A percentile compares a stretch with the other conserved stretches of the same genome.
Evolutionary conservation across 1,284 basidiomycete species (phyloP).

Genomic region (Fomitopsis pinicola): DNA sequence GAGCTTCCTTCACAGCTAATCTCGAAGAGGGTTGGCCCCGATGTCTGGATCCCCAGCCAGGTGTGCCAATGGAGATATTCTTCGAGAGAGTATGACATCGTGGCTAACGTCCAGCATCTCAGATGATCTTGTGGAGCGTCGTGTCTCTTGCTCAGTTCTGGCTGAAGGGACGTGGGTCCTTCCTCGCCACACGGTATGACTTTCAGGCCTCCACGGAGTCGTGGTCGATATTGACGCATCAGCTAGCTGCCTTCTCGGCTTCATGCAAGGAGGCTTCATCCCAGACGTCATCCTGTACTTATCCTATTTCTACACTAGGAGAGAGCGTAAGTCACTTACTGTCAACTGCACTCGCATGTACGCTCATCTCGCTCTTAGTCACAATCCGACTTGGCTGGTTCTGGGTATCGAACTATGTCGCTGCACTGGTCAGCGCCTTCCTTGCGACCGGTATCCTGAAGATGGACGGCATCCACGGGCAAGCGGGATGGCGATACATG

Average conservation of each 20-base stretch:
- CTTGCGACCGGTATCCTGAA: conserved; percentile 61
- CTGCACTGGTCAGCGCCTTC: conserved; percentile 53
- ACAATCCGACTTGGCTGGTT: conserved; percentile 64
- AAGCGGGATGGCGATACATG: conserved; percentile 55
- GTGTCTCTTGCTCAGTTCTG: conserved; percentile 63
- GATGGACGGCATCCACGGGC: conserved; percentile 52
- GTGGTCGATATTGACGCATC: conserved; percentile 20
- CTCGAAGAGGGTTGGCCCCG: conserved; percentile 67
- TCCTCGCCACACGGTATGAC: conserved; percentile 36
- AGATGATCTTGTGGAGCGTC: conserved; percentile 54
- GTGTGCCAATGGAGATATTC: conserved; percentile 23
- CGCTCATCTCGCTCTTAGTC: conserved; percentile 23
- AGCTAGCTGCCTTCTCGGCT: conserved; percentile 30
- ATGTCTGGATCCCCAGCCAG: conserved; percentile 70
- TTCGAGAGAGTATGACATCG: background rate
- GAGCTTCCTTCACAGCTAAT: conserved; percentile 72
- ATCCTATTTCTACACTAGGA: conserved; percentile 69
- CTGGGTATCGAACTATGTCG: conserved; percentile 59
- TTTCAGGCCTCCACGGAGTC: conserved; percentile 32
- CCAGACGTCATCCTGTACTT: conserved; percentile 65
- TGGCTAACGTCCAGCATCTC: conserved; percentile 3
- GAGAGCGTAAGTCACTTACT: conserved; percentile 33
- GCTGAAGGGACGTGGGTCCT: conserved; percentile 50
- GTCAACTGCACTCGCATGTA: background rate
- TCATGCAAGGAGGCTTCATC: conserved; percentile 62